Evolutionary conservation across 2,329 filamentous ascomycete genomes (phyloP).

Genomic region (Colletotrichum destructivum): DNA sequence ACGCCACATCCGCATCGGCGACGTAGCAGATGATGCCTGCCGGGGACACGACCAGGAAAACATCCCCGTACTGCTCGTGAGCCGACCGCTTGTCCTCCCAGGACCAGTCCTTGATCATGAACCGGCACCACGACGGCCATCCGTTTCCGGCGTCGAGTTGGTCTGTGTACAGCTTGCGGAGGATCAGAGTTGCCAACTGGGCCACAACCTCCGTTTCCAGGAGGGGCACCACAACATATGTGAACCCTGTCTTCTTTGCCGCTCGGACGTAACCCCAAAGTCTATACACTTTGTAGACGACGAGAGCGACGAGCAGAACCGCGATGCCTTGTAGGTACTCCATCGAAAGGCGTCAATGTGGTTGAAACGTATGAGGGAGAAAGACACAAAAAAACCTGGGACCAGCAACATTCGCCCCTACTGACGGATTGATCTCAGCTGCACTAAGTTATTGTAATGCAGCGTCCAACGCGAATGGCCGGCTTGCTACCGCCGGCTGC

Average conservation of each 20-base stretch:
- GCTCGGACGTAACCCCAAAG: background rate
- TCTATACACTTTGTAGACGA: background rate
- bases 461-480: background rate
- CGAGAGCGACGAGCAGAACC: background rate
- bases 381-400: background rate
- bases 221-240: background rate
- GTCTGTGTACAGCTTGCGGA: constrained; percentile 3
- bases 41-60: constrained; percentile 1
- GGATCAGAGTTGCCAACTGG: constrained; percentile 1
- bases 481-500: background rate
- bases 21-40: constrained; percentile 12
- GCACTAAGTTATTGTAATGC: background rate
- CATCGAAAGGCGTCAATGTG: background rate
- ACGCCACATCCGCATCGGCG: constrained; percentile 9
- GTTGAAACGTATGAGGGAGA: background rate
- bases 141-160: constrained; percentile 6
- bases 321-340: constrained; percentile 3
- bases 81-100: constrained; percentile 6
- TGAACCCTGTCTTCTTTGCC: constrained; percentile 1
- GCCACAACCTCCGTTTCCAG: constrained; percentile 5
- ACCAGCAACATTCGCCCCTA: background rate
- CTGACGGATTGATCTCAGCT: background rate
- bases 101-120: constrained; percentile 15
- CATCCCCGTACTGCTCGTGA: constrained; percentile 2
- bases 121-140: constrained; percentile 1